Evolutionary conservation across 257 asterid species (phyloP), one percentile per base, ranked within the genome.

Genomic region (Solanum medicagineum): DNA sequence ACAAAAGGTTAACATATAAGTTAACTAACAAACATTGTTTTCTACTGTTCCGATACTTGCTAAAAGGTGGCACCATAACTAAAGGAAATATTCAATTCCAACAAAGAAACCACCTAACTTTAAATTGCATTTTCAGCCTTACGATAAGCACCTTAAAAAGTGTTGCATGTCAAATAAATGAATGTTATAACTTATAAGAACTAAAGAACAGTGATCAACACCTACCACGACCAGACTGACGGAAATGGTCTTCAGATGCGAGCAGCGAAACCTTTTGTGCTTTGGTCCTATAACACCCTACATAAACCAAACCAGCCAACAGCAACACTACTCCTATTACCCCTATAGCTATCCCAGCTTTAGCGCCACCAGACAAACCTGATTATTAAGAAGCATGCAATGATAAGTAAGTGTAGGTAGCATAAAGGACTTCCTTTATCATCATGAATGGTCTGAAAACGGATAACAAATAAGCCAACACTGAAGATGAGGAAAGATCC

Each of bases 341-440:
- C 24, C 91, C 95, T 80, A 94, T 85, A 51, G 86, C 74, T 89
- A 96, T 93, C 81, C 97, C 98, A 86, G 97, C 98, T 85, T 92
- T 91, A 71, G 91, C 95, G 86, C 95, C 97, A 84, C 91, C 85
- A 44, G 97, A 84, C 71, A 94, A 88, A 83, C 99, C 99, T 96
- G 93, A 86, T 85, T 63, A 83, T 81, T 84, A 49, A 68, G 83
- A 87, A 85, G 57, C 5, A 79, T 79, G n/a, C 10, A 77, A 65
- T 69, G 71, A 69, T 65, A 20, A 16, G 84, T 88, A 70, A 83
- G 88, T 68, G 83, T 81, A 88, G 71, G 44, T 68, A 90, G 83
- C 49, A 85, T 53, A 55, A 68, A 56, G 53, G 85, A 22, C 73
- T 84, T 66, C 85, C 60, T 40, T 42, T 40, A 63, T 56, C 51